Evolutionary conservation across 306 rosid species (phyloP), one percentile per base, ranked within the genome.

Genomic region (Mimosa pudica): DNA sequence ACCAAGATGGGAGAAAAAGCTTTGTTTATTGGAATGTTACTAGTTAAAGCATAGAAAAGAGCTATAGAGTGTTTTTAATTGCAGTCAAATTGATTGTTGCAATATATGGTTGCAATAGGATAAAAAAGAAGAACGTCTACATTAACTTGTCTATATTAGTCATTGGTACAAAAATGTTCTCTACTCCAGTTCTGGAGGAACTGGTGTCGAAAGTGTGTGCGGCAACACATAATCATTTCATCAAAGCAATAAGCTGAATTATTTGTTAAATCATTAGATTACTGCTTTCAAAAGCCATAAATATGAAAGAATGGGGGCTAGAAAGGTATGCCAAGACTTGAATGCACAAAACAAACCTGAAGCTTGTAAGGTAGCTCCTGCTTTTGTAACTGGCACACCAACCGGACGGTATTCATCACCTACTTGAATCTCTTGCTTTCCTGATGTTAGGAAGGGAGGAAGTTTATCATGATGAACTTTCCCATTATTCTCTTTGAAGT

Each of bases 301-400:
- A 62, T 62, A 48, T 57, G 68, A 36, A 38, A 10, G 32, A 20
- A 18, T 16, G 5, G 36, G 14, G 32, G 35, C 17, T 60, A 12
- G 76, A 36, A 8, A 60, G 32, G 46, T 41, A 60, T 42, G 44
- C 65, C 20, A 30, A 42, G 77, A 46, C 30, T 73, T 33, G 61
- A 58, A 32, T 33, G 69, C 55, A 64, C 36, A 81, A 42, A 36
- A 85, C 82, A 70, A 72, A 94, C 98, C 98, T 83, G 98, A 92
- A 63, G 97, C 94, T 87, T 94, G 97, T 66, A 91, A 75, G 36
- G 87, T 83, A 74, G 97, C 94, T 76, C 93, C 94, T 5, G 87
- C 81, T 86, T 94, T 94, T 16, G 42, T 33, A 60, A 89, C 64
- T 76, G 97, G 84, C 84, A 84, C 79, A 42, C 98, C 98, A 77